These are phyloP conservation scores for Camillea tinctor DNA, from an alignment of 2,329 filamentous ascomycete species.

Conservation along the genomic window DNA sequence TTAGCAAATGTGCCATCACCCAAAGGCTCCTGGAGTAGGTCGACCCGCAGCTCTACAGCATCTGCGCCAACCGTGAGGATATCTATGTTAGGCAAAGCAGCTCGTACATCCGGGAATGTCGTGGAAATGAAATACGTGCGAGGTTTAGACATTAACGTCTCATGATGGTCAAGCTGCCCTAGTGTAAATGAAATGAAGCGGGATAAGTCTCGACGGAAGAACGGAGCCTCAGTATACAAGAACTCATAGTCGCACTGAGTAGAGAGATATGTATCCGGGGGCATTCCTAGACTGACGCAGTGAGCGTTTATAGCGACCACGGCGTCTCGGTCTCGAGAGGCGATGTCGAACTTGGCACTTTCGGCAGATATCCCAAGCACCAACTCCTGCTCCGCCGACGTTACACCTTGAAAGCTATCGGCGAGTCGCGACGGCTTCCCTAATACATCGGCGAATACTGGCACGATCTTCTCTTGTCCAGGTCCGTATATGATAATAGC, in stretches of 20 bases:
- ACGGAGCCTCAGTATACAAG: conserved; percentile 71
- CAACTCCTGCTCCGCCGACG: conserved; percentile 55
- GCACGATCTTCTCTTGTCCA: conserved; percentile 72
- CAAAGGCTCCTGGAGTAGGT: conserved; percentile 72
- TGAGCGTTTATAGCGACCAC: conserved; percentile 74
- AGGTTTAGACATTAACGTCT: conserved; percentile 72
- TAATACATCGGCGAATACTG: conserved; percentile 73
- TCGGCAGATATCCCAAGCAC: conserved; percentile 65
- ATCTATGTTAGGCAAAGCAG: conserved; percentile 79
- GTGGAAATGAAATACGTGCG: conserved; percentile 85
- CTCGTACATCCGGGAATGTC: conserved; percentile 82
- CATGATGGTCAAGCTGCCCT: conserved; percentile 76
- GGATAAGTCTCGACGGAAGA: conserved; percentile 72
- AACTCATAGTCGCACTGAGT: conserved; percentile 81
- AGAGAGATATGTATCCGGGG: conserved; percentile 64
- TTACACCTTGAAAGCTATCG: conserved; percentile 53
- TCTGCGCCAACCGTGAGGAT: conserved; percentile 85
- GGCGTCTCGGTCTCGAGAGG: conserved; percentile 54
- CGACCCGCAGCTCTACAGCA: conserved; percentile 80
- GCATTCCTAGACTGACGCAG: conserved; percentile 69
- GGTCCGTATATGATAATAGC: conserved; percentile 68
- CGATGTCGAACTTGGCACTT: conserved; percentile 57
- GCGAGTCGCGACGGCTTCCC: conserved; percentile 69
- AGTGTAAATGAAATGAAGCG: conserved; percentile 78
- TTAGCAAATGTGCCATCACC: conserved; percentile 59